Evolutionary conservation across 2,329 filamentous ascomycete genomes (phyloP), one percentile per base, ranked within the genome.

Genomic region (Colletotrichum aenigma): DNA sequence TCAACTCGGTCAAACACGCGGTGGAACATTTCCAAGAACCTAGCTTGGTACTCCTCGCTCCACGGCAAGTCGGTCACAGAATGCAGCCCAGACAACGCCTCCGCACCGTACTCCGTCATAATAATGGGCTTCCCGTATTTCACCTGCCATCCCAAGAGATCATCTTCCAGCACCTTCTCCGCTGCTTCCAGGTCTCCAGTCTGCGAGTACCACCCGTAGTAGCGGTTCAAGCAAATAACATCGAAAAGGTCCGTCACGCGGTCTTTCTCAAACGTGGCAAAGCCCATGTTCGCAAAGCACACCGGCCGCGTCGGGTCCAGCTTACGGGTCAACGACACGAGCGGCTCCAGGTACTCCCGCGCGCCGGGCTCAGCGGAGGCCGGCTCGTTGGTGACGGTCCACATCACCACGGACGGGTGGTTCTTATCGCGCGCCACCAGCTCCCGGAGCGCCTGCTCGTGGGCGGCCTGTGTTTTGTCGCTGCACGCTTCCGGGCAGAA

Each of bases 21-120:
- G 38, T 82, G 81, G 18, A 77, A 82, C 80, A 81, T 81, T 21
- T 80, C 77, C 16, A 83, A 67, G 24, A 82, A 62, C 9, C 66
- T 13, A 1, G 71, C 66, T 70, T 82, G 81, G 70, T 79, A 82
- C 73, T 82, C 81, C 64, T 83, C 81, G 26, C 78, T 80, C 81
- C 81, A 82, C 4, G 79, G 79, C 6, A 82, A 52, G 9, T 77
- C 78, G 1, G 71, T 34, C 1, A 80, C 72, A 4, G 81, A 76
- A 67, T 83, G 81, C 21, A 83, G 58, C 0, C 82, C 82, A 0
- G 81, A 74, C 6, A 81, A 21, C 0, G 80, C 81, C 61, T 83
- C 82, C 1, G 79, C 81, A 1, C 82, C 81, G 26, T 82, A 82
- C 70, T 82, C 81, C 3, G 77, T 74, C 73, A 82, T 80, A 32